These are phyloP conservation scores for Acanthamoeba lenticulata DNA, from an alignment of 208 protist genomes.

Conservation along the genomic window DNA sequence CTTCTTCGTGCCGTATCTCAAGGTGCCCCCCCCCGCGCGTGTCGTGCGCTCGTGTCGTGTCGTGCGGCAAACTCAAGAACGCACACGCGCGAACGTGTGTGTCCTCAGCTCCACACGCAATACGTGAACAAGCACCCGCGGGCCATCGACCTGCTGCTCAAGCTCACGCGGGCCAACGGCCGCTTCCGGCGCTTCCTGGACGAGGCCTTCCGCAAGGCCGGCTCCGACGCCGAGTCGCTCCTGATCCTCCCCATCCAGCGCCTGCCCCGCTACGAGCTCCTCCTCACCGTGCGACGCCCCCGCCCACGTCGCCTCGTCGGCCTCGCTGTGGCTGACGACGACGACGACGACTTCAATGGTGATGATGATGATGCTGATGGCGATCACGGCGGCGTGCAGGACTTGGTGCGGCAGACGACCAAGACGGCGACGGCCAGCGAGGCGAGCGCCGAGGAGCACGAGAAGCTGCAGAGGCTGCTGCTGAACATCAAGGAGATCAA, in stretches of 20 bases:
- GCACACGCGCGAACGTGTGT: too few species aligned
- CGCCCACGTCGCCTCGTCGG: background rate
- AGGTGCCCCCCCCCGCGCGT: background rate
- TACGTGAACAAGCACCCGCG: slow-evolving; percentile 15
- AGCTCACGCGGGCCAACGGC: background rate
- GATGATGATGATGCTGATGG: too few species aligned
- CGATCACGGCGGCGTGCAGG: background rate
- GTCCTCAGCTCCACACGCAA: background rate
- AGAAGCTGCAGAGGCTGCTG: background rate
- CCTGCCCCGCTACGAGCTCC: slow-evolving; percentile 20
- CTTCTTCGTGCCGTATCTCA: slow-evolving; percentile 43
- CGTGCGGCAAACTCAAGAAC: background rate
- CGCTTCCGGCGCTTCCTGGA: slow-evolving; percentile 15
- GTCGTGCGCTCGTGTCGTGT: background rate
- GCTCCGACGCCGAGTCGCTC: slow-evolving; percentile 25
- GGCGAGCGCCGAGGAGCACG: background rate
- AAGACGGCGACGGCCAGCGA: too few species aligned
- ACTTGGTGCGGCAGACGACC: background rate
- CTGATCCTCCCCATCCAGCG: slow-evolving; percentile 45
- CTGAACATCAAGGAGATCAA: slow-evolving; percentile 36
- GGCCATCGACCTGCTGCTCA: slow-evolving; percentile 18
- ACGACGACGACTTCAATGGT: background rate
- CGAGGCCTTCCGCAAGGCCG: background rate
- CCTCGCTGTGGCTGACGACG: background rate
- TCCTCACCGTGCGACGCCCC: background rate